Conservation (phyloP, 2,329 filamentous ascomycete species). For the Fusarium temperatum region DNA sequence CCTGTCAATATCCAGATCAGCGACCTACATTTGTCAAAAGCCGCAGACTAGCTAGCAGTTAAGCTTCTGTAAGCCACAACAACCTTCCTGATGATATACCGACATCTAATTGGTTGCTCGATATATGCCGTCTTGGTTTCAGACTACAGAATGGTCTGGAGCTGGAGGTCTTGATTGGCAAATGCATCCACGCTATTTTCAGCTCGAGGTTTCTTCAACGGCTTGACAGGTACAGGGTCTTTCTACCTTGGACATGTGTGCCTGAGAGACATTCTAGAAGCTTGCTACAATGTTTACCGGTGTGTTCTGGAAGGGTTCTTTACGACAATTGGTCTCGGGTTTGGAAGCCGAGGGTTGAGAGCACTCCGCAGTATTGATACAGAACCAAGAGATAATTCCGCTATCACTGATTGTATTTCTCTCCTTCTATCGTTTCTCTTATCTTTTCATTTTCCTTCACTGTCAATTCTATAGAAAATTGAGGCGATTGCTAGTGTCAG, state of each 20-base stretch:
- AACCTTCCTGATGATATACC: fast-evolving
- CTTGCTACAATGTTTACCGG: not conserved
- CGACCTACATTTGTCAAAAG: not conserved
- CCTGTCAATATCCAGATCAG: no score
- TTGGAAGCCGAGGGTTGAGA: not conserved
- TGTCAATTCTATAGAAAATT: not conserved
- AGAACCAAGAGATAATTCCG: no score
- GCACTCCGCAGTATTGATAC: no score
- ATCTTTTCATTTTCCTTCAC: not conserved
- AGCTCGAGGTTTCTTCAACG: not conserved
- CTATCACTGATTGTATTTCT: fast-evolving
- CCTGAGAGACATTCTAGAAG: not conserved
- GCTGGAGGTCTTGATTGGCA: not conserved
- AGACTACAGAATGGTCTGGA: not conserved
- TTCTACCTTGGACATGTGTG: fast-evolving
- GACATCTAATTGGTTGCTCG: not conserved
- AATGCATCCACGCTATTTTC: not conserved
- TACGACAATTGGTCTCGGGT: not conserved
- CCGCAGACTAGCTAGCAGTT: not conserved
- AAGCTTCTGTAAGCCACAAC: not conserved
- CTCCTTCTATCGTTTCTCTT: fast-evolving
- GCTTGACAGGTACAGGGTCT: not conserved
- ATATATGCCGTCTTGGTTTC: not conserved
- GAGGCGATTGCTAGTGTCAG: no score
- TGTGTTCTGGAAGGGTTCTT: not conserved